phyloP scores from a whole-genome alignment of 2,329 filamentous ascomycete species.

The Stromatinia cepivora region DNA sequence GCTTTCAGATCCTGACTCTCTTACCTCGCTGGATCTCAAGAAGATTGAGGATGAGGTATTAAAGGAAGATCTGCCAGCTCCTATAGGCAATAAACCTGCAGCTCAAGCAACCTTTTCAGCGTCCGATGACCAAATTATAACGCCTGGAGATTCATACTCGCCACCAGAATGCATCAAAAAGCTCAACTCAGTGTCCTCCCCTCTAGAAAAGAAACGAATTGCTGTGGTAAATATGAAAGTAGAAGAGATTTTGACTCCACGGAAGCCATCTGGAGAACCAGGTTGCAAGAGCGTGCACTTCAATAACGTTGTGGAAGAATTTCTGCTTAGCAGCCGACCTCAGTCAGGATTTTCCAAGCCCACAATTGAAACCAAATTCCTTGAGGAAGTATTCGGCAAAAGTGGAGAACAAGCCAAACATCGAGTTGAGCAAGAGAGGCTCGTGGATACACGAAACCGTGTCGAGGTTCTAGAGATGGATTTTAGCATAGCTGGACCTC shows the following conservation, averaged over 20 bases:
- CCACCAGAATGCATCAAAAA: slow-evolving; percentile 27
- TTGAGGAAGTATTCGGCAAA: slow-evolving; percentile 35
- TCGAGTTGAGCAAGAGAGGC: slow-evolving; percentile 38
- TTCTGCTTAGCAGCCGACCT: slow-evolving; percentile 24
- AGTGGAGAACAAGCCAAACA: slow-evolving; percentile 30
- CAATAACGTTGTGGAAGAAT: slow-evolving; percentile 34
- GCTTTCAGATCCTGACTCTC: slow-evolving; percentile 32
- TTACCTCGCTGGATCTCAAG: slow-evolving; percentile 34
- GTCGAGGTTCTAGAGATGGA: slow-evolving; percentile 52
- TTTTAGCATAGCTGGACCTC: slow-evolving; percentile 45
- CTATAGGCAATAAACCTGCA: slow-evolving; percentile 20
- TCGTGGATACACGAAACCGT: slow-evolving; percentile 46
- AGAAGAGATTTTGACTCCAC: slow-evolving; percentile 38
- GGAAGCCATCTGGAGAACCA: slow-evolving; percentile 20
- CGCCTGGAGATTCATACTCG: slow-evolving; percentile 63
- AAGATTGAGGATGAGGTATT: slow-evolving; percentile 37
- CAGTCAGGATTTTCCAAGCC: slow-evolving; percentile 18
- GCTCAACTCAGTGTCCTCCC: slow-evolving; percentile 10
- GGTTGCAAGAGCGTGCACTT: slow-evolving; percentile 35
- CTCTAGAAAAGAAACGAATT: slow-evolving; percentile 20
- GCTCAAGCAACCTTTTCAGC: slow-evolving; percentile 11
- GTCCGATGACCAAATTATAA: slow-evolving; percentile 52
- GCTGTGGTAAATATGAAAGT: slow-evolving; percentile 35
- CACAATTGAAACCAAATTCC: slow-evolving; percentile 28
- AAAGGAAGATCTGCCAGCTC: slow-evolving; percentile 35